Conservation (phyloP, 202 grass and related monocot species). For the Panicum hallii region DNA sequence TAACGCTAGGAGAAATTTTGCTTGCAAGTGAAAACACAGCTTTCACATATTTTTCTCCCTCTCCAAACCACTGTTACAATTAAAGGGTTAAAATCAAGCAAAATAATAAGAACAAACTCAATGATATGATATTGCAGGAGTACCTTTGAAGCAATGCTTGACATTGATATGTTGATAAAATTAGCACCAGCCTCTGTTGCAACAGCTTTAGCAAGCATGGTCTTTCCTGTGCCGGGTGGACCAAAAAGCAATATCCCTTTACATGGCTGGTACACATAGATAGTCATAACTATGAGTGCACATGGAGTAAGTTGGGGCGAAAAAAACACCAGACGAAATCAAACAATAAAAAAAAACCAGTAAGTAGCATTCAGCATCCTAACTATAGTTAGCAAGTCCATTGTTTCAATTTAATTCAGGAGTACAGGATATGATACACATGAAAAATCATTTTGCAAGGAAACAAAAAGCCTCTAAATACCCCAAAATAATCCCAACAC, state of each 20-base stretch:
- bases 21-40: conserved; percentile 96
- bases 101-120: conserved; percentile 38
- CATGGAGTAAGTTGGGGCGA: background rate
- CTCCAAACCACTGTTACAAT: conserved; percentile 95
- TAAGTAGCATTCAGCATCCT: conserved; percentile 15
- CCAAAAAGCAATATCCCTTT: conserved; percentile 98
- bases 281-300: conserved; percentile 24
- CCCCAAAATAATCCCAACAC: background rate
- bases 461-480: background rate
- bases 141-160: conserved; percentile 97
- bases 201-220: conserved; percentile 98
- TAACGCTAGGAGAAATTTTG: conserved; percentile 98
- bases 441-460: background rate
- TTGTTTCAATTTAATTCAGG: conserved; percentile 12
- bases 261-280: conserved; percentile 67
- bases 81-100: conserved; percentile 51
- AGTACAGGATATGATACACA: conserved; percentile 4
- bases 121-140: conserved; percentile 35
- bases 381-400: conserved; percentile 20
- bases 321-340: conserved; percentile 12
- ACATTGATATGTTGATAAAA: conserved; percentile 99
- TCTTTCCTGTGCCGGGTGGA: conserved; percentile 90
- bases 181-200: conserved; percentile 94
- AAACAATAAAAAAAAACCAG: conserved; percentile 1
- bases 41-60: conserved; percentile 98